Base-by-base conservation (phyloP, 345 rosid genomes). In the Populus davidiana region DNA sequence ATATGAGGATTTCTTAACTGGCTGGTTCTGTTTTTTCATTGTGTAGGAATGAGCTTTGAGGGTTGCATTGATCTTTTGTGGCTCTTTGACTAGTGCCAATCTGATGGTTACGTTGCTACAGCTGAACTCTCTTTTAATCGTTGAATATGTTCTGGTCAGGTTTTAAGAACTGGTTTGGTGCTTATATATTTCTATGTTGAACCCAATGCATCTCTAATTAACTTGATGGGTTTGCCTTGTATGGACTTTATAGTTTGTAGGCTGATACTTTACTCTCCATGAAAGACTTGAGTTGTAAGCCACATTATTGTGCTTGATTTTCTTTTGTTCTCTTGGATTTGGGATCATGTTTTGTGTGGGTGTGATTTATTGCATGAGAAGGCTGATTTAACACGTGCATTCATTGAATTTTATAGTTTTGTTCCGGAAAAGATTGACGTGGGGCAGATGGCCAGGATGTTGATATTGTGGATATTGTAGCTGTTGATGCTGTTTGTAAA, bases 401-500 rank as follows among this genome's bases (percentile, higher is more conserved):
- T 79, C 83, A 78, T 81, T 88, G 85, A 80, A 79, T 88, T 91
- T 86, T 90, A 86, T 91, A 91, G 96, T 85, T 83, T 50, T 73
- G 91, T 80, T 82, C 91, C 85, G 77, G 93, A 83, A 89, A 83
- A 89, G 82, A 80, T 73, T 86, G 81, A 76, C 77, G 39, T 86
- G 81, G 84, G 82, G 88, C 87, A 75, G 90, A 85, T 86, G 86
- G 87, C 67, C 84, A 75, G 84, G 82, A 76, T 88, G 93, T 87
- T 86, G 93, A 73, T 81, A 83, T 82, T 87, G 89, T 75, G 72
- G 75, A 59, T 79, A 36, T 70, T 78, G 78, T 88, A 71, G 95
- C 93, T 87, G 95, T 89, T 85, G 92, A 77, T 91, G 96, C 96
- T 89, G 91, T 87, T 81, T 82, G 74, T 87, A 82, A 80, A 72